Conservation (phyloP, 805 yeast genomes). For the Candida orba region DNA sequence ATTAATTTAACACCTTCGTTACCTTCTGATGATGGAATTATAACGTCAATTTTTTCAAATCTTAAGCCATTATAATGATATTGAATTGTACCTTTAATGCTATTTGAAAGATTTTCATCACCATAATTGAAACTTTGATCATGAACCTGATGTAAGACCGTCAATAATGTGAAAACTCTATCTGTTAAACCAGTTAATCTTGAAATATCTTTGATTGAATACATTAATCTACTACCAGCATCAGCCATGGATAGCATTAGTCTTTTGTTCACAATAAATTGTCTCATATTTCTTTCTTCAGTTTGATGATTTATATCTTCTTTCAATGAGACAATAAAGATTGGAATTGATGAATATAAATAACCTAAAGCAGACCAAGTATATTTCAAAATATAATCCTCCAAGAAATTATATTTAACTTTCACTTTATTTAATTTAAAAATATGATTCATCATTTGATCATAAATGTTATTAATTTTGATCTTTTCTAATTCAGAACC, state of each 20-base stretch:
- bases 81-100: conserved; percentile 76
- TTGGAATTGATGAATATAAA: conserved; percentile 83
- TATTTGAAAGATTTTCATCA: conserved; percentile 34
- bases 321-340: conserved; percentile 49
- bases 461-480: conserved; percentile 55
- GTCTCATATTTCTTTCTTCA: conserved; percentile 65
- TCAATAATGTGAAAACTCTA: conserved; percentile 67
- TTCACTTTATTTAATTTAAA: conserved; percentile 48
- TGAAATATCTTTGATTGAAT: conserved; percentile 87
- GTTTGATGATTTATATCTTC: conserved; percentile 18
- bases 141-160: conserved; percentile 79
- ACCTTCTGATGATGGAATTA: conserved; percentile 65
- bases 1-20: conserved; percentile 55
- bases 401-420: conserved; percentile 64
- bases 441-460: conserved; percentile 47
- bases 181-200: conserved; percentile 87
- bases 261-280: conserved; percentile 85
- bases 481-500: conserved; percentile 74
- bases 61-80: conserved; percentile 70
- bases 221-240: conserved; percentile 92
- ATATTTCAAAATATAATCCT: conserved; percentile 82
- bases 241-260: conserved; percentile 87
- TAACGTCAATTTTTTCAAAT: conserved; percentile 74
- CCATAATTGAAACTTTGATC: conserved; percentile 40
- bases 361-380: conserved; percentile 97